These are phyloP conservation scores for Sporodiniella umbellata DNA, from an alignment of 371 early-diverging fungal species.

Conservation along the genomic window DNA sequence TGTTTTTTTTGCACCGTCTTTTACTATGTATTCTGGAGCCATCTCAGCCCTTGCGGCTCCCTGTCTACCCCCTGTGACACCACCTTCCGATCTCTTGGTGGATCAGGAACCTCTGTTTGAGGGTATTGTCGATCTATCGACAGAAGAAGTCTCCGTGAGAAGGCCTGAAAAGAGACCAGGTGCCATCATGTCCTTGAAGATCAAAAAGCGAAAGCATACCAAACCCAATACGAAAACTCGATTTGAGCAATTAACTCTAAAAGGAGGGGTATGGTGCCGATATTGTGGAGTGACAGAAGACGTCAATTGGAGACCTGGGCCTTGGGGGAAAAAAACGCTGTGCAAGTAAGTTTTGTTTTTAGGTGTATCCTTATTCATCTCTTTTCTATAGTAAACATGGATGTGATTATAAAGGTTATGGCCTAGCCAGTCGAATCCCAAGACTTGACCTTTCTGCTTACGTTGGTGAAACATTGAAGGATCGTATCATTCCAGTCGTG, in stretches of 20 bases:
- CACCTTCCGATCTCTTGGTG: conserved; percentile 39
- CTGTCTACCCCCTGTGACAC: conserved; percentile 38
- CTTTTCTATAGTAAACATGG: conserved; percentile 32
- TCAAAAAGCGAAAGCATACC: no score
- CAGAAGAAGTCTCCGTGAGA: no score
- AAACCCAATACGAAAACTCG: no score
- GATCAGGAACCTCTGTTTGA: conserved; percentile 37
- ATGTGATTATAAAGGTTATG: conserved; percentile 44
- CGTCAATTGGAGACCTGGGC: conserved; percentile 76
- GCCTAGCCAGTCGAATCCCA: conserved; percentile 34
- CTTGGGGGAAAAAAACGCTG: conserved; percentile 75
- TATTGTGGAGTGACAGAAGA: conserved; percentile 76
- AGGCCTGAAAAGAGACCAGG: no score
- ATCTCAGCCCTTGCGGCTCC: conserved; percentile 25
- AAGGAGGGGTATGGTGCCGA: conserved; percentile 66
- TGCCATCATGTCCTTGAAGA: no score
- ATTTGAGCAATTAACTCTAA: conserved; percentile 41
- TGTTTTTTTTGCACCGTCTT: conserved; percentile 13
- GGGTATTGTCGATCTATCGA: conserved; percentile 17
- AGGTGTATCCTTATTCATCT: neutral
- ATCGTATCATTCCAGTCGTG: conserved; percentile 33
- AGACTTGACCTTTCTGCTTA: conserved; percentile 34
- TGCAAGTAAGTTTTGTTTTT: conserved; percentile 59
- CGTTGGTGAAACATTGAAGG: conserved; percentile 23
- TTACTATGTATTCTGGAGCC: conserved; percentile 1